phyloP scores from a whole-genome alignment of 2,329 filamentous ascomycete genomes.

The Sporothrix brasiliensis region DNA sequence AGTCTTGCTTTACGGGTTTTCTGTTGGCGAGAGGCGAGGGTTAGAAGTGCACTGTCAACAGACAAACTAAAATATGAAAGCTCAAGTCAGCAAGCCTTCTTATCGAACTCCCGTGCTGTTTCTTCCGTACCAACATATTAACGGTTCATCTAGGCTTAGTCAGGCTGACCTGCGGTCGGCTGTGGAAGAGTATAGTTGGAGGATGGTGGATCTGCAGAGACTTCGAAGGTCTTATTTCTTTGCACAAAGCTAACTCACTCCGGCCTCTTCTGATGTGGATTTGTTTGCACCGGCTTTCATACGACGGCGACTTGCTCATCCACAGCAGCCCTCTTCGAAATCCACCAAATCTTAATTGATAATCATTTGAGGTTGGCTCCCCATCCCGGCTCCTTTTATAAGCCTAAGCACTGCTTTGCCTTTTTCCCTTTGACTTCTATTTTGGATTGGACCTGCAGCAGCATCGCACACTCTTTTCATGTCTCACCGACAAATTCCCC shows the following conservation, averaged over 20 bases:
- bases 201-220: neutral
- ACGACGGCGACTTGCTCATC: conserved; percentile 1
- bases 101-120: conserved; percentile 3
- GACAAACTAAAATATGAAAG: neutral
- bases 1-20: neutral
- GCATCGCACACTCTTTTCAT: conserved; percentile 11
- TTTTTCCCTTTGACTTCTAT: neutral
- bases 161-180: neutral
- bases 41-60: neutral
- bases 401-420: neutral
- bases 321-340: neutral
- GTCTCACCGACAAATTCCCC: neutral
- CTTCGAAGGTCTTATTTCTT: conserved; percentile 3
- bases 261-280: neutral
- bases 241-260: neutral
- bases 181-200: neutral
- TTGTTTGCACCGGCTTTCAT: neutral
- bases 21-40: conserved; percentile 7
- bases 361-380: neutral
- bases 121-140: neutral
- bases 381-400: neutral
- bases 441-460: conserved; percentile 8
- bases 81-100: neutral
- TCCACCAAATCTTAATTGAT: neutral
- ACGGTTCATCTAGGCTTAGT: neutral